Percentiles rank a stretch among this genome's conserved stretches.
These are phyloP conservation scores for Sanghuangporus baumii DNA, from an alignment of 1,284 basidiomycete species.

Conservation along the genomic window DNA sequence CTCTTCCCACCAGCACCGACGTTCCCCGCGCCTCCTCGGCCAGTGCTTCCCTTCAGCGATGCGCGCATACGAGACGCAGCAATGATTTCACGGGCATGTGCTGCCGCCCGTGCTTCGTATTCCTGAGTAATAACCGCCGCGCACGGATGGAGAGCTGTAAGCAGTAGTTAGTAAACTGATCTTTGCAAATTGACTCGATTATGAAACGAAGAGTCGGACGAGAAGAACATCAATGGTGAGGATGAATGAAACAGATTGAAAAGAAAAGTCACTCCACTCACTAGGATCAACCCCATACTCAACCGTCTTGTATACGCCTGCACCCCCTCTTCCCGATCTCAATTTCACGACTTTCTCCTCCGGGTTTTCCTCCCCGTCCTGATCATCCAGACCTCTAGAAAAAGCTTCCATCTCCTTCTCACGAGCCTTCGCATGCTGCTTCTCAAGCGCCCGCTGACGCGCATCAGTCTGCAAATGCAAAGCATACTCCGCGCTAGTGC, in stretches of 20 bases:
- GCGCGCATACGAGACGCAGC: neutral
- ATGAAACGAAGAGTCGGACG: neutral
- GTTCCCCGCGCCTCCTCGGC: constrained; percentile 1
- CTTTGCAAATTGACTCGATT: no score
- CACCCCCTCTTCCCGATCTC: neutral
- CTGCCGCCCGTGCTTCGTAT: neutral
- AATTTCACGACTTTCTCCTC: neutral
- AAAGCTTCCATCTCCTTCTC: neutral
- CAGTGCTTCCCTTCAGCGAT: neutral
- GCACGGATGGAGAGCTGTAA: neutral
- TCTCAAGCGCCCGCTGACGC: neutral
- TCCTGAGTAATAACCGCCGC: neutral
- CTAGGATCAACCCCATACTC: neutral
- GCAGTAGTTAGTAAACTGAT: neutral
- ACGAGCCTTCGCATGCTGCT: neutral
- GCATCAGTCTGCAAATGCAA: neutral
- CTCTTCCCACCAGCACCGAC: neutral
- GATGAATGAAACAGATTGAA: neutral
- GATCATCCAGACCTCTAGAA: neutral
- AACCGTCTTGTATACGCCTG: neutral
- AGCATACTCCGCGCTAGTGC: neutral
- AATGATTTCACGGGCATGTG: neutral
- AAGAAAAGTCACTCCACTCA: neutral
- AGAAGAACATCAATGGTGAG: neutral
- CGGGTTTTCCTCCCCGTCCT: neutral